Percentiles rank a stretch among this genome's conserved stretches.
phyloP scores from a whole-genome alignment of 768 basidiomycete genomes.

The Trametes maxima region DNA sequence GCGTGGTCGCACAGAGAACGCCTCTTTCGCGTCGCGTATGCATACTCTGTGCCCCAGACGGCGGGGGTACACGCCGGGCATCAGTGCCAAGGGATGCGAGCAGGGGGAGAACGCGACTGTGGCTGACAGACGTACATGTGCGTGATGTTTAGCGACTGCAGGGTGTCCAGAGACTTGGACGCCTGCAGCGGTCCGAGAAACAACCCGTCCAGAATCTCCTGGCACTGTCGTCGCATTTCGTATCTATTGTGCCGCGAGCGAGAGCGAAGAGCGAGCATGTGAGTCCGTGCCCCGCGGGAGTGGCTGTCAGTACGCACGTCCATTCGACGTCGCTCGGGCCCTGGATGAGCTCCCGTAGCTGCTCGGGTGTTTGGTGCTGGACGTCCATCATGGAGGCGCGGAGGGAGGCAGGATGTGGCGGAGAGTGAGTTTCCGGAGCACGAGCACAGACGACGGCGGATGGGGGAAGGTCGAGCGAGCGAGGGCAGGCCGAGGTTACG shows the following conservation, averaged over 20 bases:
- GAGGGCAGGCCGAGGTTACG: not conserved
- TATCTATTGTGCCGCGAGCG: constrained; percentile 51
- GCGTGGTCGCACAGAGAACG: constrained; percentile 85
- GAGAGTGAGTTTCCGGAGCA: not conserved
- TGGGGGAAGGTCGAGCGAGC: not conserved
- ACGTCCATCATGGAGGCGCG: constrained; percentile 2
- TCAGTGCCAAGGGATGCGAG: not conserved
- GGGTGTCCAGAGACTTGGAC: constrained; percentile 76
- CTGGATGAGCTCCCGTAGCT: constrained; percentile 65
- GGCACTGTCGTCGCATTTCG: constrained; percentile 94
- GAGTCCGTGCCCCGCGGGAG: not conserved
- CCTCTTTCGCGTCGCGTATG: constrained; percentile 87
- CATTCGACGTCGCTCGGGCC: constrained; percentile 85
- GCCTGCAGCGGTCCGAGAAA: constrained; percentile 87
- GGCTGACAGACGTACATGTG: constrained; percentile 62
- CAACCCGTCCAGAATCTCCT: constrained; percentile 85
- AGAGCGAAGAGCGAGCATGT: not conserved
- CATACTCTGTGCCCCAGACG: constrained; percentile 58
- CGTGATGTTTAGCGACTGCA: constrained; percentile 68
- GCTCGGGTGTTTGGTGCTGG: constrained; percentile 29
- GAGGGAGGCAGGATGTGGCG: not conserved
- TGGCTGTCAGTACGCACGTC: constrained; percentile 51
- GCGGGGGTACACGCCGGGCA: not conserved
- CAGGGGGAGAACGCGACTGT: not conserved
- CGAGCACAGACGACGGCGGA: constrained; percentile 1